Conservation (phyloP, 257 asterid genomes). For the Nicotiana knightiana region DNA sequence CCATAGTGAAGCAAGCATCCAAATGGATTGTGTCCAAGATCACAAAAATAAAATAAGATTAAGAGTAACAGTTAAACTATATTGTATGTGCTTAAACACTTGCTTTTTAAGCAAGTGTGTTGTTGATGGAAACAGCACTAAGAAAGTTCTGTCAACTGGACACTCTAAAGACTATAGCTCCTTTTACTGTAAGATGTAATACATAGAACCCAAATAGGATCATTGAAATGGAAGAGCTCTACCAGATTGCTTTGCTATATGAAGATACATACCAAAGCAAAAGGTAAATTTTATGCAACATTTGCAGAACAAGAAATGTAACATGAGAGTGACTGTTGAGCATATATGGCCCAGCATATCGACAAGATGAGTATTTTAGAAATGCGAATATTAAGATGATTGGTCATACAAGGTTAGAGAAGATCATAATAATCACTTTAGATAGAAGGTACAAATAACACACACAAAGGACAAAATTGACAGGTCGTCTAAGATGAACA, state of each 20-base stretch:
- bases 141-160: not conserved
- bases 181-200: not conserved
- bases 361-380: not conserved
- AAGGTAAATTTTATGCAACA: not conserved
- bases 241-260: not conserved
- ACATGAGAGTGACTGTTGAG: not conserved
- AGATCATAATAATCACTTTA: not conserved
- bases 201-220: not conserved
- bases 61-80: not conserved
- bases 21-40: not conserved
- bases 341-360: not conserved
- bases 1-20: not conserved
- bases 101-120: not conserved
- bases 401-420: not conserved
- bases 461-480: not conserved
- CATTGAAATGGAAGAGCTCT: not conserved
- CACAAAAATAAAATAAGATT: not conserved
- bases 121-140: not conserved
- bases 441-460: not conserved
- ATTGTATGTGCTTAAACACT: not conserved
- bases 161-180: not conserved
- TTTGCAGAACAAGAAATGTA: not conserved
- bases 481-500: not conserved
- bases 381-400: not conserved
- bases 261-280: conserved; percentile 1